phyloP scores from a whole-genome alignment of 2,329 filamentous ascomycete genomes.

The Plectosphaerella plurivora region DNA sequence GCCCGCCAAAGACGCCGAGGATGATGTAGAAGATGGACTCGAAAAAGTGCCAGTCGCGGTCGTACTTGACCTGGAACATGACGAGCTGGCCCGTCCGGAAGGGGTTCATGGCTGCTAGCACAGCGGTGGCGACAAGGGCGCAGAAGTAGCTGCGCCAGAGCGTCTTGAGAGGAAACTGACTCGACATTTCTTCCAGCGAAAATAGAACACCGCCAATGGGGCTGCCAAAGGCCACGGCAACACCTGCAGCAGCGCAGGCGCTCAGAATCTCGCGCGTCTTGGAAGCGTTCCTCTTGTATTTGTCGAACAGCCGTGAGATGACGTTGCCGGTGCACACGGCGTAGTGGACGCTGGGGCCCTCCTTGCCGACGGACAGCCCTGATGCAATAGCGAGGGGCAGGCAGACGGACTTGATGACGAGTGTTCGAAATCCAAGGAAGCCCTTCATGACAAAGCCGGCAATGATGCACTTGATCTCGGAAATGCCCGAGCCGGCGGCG shows the following conservation, averaged over 20 bases:
- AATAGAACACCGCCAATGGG: conserved; percentile 96
- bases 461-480: conserved; percentile 99
- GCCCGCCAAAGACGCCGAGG: conserved; percentile 85
- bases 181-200: conserved; percentile 96
- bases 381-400: conserved; percentile 90
- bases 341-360: conserved; percentile 98
- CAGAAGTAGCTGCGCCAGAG: conserved; percentile 99
- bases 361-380: conserved; percentile 91
- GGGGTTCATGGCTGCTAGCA: conserved; percentile 92
- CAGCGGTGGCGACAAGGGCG: conserved; percentile 88
- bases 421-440: conserved; percentile 85
- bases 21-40: conserved; percentile 88
- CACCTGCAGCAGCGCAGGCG: conserved; percentile 89
- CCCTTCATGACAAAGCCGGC: conserved; percentile 99
- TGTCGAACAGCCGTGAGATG: conserved; percentile 86
- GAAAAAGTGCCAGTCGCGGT: conserved; percentile 97
- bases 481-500: conserved; percentile 93
- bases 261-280: conserved; percentile 95
- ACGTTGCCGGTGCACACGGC: conserved; percentile 97
- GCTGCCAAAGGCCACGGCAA: conserved; percentile 94
- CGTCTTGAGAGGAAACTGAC: conserved; percentile 92
- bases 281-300: conserved; percentile 85
- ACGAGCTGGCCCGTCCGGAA: conserved; percentile 95
- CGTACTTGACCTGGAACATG: conserved; percentile 98
- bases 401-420: conserved; percentile 90